Base-by-base conservation (phyloP, 371 early-diverging fungal species). In the Coemansia sp. region DNA sequence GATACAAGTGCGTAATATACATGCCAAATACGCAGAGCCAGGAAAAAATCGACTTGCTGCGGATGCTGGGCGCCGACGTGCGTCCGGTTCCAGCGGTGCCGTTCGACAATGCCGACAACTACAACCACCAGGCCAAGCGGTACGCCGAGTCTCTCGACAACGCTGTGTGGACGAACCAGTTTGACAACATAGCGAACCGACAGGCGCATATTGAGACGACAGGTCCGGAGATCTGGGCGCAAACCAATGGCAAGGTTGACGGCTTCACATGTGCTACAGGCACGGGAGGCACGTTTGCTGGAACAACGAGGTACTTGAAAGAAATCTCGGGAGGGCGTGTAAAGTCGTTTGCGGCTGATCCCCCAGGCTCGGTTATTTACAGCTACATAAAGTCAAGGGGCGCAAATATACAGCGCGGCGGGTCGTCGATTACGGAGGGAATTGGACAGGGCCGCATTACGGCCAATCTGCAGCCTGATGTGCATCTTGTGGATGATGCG, bases 1-100 rank as follows among this genome's bases (percentile, higher is more conserved):
- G 97, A 13, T 97, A 97, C 84, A 90, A 89, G 71, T 94, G 95
- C 72, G 95, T 96, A 13, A 95, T 96, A 68, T 96, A 91, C 76
- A 95, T 97, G 95, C 97, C 97, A 22, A 90, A 97, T 81, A 97
- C 94, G 63, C 97, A 96, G 85, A 90, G 91, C 69, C 92, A 92
- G 76, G 96, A 95, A 71, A 95, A 95, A 83, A 93, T 95, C 61
- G 95, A 95, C 70, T 82, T 95, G 53, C 80, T 95, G 64, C 84
- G 88, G 55, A 93, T 94, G 93, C 84, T 95, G 13, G 95, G 94
- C 50, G 94, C 94, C 59, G 91, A 92, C 72, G 93, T 93, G 16
- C 77, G 90, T 58, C 90, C 94, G 16, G 94, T 93, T 6, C 93
- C 95, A 34, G 94, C 92, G 14, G 95, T 92, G 3, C 88, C 95